Evolutionary conservation across 1,139 yeast species (phyloP), one percentile per base, ranked within the genome.

Genomic region (Nakaseomyces kungkrabaensis): DNA sequence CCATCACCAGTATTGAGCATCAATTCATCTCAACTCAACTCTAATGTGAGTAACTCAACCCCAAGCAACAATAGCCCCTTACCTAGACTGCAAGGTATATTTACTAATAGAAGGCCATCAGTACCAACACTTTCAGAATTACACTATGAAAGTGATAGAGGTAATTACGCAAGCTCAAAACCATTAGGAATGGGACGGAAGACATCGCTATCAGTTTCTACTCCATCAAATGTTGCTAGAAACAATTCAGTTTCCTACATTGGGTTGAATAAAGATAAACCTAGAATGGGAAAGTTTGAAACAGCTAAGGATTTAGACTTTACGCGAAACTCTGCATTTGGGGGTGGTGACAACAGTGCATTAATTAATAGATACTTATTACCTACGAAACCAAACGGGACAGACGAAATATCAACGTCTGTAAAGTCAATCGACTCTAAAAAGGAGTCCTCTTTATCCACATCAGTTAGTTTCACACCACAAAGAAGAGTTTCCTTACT

Each of bases 1-100:
- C 62, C 63, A 11, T 60, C 66, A 1, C 64, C 67, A 2, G 57
- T 58, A 1, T 43, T 60, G 37, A 56, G 58, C 13, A 53, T 57
- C 48, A 56, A 59, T 27, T 59, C 65, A 5, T 57, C 61, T 3
- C 54, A 57, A 34, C 51, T 60, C 2, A 48, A 53, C 22, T 50
- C 50, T 37, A 51, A 60, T 22, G 11, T 29, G 4, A 8, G 34
- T 25, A 41, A 27, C n/a, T 5, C 34, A 29, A 29, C 34, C 5
- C 33, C 44, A 13, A 41, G 5, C 26, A 54, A 52, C 26, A 47
- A 52, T 5, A 52, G 54, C 1, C 49, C 51, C 17, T 43, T 56
- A 26, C 57, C 59, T 24, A 52, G 52, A 27, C 51, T 58, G 29
- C 58, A 62, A n/a, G 52, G 55, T 25, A 54, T 55, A 3, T 50